These are phyloP conservation scores for Gossypium raimondii DNA, from an alignment of 345 rosid genomes.

Conservation along the genomic window DNA sequence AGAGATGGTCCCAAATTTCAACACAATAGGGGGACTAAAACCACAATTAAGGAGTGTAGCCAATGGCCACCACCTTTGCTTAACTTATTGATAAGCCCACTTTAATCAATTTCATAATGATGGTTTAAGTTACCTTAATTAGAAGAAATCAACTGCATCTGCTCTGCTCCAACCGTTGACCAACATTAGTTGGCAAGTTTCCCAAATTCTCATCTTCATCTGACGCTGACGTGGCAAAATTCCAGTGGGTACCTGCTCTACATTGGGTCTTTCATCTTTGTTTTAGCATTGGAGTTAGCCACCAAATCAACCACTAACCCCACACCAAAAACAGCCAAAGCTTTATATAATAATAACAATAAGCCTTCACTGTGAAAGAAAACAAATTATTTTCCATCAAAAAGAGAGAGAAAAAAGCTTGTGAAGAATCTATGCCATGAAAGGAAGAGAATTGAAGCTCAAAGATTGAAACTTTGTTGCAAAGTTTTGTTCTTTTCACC, in stretches of 20 bases:
- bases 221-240: slow-evolving; percentile 18
- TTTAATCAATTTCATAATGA: not conserved
- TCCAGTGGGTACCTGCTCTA: slow-evolving; percentile 22
- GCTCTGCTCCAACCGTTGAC: not conserved
- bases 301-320: slow-evolving; percentile 40
- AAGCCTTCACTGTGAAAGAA: not conserved
- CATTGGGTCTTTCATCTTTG: not conserved
- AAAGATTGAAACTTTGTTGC: not conserved
- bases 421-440: slow-evolving; percentile 30
- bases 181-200: not conserved
- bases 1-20: not conserved
- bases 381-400: not conserved
- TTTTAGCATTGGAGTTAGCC: slow-evolving; percentile 38
- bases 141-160: not conserved
- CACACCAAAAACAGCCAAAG: slow-evolving; percentile 20
- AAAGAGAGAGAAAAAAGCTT: not conserved
- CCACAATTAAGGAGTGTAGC: not conserved
- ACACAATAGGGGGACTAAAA: not conserved
- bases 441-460: slow-evolving; percentile 13
- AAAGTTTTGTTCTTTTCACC: slow-evolving; percentile 13
- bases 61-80: slow-evolving; percentile 19
- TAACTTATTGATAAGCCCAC: slow-evolving; percentile 17
- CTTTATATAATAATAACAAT: slow-evolving; percentile 3
- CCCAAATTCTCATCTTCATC: not conserved
- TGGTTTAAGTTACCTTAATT: not conserved